Percentiles rank a stretch among this genome's conserved stretches.
These are phyloP conservation scores for Baorangia bicolor DNA, from an alignment of 768 basidiomycete species.

Conservation along the genomic window DNA sequence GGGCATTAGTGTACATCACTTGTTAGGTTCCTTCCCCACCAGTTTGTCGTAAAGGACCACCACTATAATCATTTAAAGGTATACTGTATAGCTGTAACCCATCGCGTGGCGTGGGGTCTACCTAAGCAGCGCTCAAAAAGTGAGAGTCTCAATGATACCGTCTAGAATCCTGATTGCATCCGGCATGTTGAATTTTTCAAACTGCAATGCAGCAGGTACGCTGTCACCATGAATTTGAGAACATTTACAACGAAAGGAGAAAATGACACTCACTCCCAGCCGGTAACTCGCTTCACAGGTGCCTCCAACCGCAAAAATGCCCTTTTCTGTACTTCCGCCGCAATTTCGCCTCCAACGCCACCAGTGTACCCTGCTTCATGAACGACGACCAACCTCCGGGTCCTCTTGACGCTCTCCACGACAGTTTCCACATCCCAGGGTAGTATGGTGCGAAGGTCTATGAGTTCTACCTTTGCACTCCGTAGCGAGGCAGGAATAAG, in stretches of 20 bases:
- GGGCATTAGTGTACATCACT: neutral
- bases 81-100: neutral
- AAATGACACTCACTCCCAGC: constrained; percentile 82
- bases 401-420: constrained; percentile 78
- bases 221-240: constrained; percentile 36
- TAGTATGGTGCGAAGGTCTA: constrained; percentile 85
- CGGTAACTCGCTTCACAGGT: constrained; percentile 81
- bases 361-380: constrained; percentile 90
- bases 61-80: neutral
- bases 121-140: constrained; percentile 44
- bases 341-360: constrained; percentile 88
- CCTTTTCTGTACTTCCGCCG: constrained; percentile 85
- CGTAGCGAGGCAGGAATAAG: constrained; percentile 67
- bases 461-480: constrained; percentile 76
- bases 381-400: constrained; percentile 83
- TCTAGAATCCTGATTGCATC: constrained; percentile 84
- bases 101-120: neutral
- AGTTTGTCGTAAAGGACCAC: neutral
- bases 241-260: neutral
- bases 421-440: constrained; percentile 88
- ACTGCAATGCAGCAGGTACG: constrained; percentile 80
- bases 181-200: constrained; percentile 91
- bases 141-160: constrained; percentile 78
- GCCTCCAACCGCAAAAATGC: constrained; percentile 89
- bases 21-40: neutral